These are phyloP conservation scores for Ilyonectria robusta DNA, from an alignment of 2,329 filamentous ascomycete species.

Conservation along the genomic window DNA sequence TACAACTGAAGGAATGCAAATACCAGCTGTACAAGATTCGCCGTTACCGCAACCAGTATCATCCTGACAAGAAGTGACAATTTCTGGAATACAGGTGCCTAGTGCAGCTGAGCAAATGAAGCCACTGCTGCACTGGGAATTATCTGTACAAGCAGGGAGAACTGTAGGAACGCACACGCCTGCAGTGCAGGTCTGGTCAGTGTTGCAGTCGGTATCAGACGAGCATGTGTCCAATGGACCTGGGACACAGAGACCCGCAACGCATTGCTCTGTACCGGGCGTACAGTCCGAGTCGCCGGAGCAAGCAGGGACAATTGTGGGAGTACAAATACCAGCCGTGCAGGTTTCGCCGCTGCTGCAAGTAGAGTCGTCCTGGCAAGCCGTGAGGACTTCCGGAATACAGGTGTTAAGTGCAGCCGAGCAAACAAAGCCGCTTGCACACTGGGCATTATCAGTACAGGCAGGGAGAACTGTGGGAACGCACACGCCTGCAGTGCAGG, in stretches of 20 bases:
- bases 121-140: too few relatives aligned
- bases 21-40: too few relatives aligned
- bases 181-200: too few relatives aligned
- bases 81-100: neutral
- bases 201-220: too few relatives aligned
- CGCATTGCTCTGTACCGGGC: neutral
- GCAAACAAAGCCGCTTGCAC: neutral
- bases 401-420: neutral
- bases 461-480: neutral
- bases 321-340: slow-evolving; percentile 7
- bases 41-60: too few relatives aligned
- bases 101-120: too few relatives aligned
- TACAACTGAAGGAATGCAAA: too few relatives aligned
- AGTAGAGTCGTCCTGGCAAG: neutral
- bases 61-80: neutral
- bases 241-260: neutral
- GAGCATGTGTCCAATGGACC: too few relatives aligned
- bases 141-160: too few relatives aligned
- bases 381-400: neutral
- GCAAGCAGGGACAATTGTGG: neutral
- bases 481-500: neutral
- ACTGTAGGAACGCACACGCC: too few relatives aligned
- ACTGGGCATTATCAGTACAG: neutral
- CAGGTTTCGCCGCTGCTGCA: neutral
- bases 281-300: neutral